Base-by-base conservation (phyloP, 2,329 filamentous ascomycete species). In the Aspergillus oerlinghausenensis region DNA sequence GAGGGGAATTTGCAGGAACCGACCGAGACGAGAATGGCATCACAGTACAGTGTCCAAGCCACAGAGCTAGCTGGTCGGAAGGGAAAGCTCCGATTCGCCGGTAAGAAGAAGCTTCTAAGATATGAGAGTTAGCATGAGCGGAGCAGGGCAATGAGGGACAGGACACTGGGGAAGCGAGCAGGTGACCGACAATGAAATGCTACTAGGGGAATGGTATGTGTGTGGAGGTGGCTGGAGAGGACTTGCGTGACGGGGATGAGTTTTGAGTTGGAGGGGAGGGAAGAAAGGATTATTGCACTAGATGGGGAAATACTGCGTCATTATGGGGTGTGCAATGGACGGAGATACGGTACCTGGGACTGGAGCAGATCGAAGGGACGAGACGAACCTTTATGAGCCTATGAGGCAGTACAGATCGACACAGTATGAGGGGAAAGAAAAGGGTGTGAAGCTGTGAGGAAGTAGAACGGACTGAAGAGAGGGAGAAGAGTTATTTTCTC, bases 241-340 rank as follows among this genome's bases (percentile, higher is more conserved):
- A 60, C 61, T 64, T 60, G 61, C 63, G 55, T 57, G 52, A 56
- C 63, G 59, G 54, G 54, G 52, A 43, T 50, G 49, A 59, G 54
- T 48, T 61, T 61, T 62, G 60, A 59, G 55, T 58, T 50, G 50
- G 51, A 48, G 35, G 55, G 53, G 56, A 51, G 57, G 55, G 55
- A 51, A 56, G 55, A 47, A 43, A 49, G 55, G 55, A 50, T 45
- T 45, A 50, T 45, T 45, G 50, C 52, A 52, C 54, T 51, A 48
- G 48, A 50, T 25, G 53, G 61, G 63, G 61, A 61, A 67, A 63
- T 62, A 68, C 71, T 73, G 70, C 70, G 70, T 73, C 70, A 73
- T 73, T 65, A 69, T 67, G 64, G 64, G 62, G 64, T 59, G 61
- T 61, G 57, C 38, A 54, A 58, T 52, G 43, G 49, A 52, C 56